Percentiles rank a stretch among this genome's conserved stretches.
Conservation (phyloP, 441 rosid species). For the Populus trichocarpa region DNA sequence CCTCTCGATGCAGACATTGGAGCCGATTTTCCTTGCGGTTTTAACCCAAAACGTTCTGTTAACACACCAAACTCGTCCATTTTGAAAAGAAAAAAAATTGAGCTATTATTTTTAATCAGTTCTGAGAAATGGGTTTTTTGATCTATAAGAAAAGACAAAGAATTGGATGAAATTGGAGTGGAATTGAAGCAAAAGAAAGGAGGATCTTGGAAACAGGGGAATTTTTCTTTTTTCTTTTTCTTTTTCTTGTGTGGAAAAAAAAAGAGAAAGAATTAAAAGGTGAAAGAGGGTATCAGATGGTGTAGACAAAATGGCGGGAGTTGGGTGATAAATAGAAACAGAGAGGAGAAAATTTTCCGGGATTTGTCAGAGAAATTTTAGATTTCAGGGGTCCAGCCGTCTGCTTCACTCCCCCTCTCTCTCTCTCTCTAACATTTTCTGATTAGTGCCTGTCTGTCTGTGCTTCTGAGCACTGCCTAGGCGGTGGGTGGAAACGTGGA, state of each 20-base stretch:
- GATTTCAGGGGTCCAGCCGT: not conserved
- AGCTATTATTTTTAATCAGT: not conserved
- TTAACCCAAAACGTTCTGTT: slow-evolving; percentile 81
- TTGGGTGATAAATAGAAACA: slow-evolving; percentile 8
- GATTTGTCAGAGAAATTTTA: not conserved
- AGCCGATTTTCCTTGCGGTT: slow-evolving; percentile 85
- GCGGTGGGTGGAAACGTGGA: slow-evolving; percentile 6
- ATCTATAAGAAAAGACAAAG: not conserved
- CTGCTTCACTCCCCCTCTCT: not conserved
- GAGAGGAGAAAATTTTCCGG: slow-evolving; percentile 6
- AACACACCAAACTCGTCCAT: slow-evolving; percentile 89
- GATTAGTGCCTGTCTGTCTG: not conserved
- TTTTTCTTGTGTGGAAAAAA: too few species aligned
- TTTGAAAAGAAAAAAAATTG: not conserved
- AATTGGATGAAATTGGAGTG: not conserved
- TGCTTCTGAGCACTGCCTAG: not conserved
- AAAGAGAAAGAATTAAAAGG: not conserved
- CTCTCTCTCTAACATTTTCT: not conserved
- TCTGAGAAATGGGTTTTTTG: not conserved
- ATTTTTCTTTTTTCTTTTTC: not conserved
- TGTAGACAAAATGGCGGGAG: slow-evolving; percentile 27
- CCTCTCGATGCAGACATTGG: slow-evolving; percentile 74
- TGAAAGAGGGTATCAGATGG: not conserved
- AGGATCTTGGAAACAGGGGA: slow-evolving; percentile 1
- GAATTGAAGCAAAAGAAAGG: not conserved